phyloP scores from a whole-genome alignment of 2,329 filamentous ascomycete species.

The Fusarium pininemorale region DNA sequence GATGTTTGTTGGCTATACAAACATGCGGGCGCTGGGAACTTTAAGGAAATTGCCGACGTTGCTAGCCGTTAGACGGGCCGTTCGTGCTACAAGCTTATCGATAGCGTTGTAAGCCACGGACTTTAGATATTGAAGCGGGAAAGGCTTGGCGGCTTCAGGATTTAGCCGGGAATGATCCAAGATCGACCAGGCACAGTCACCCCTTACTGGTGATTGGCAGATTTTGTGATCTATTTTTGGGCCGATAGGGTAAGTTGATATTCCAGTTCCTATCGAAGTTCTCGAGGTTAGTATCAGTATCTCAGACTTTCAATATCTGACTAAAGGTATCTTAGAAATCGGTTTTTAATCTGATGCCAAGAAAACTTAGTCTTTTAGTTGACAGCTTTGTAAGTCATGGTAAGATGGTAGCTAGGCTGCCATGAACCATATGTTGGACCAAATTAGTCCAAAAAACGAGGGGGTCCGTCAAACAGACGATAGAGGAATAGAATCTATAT shows the following conservation, averaged over 20 bases:
- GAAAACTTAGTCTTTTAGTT: rapidly evolving
- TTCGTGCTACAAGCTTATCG: background rate
- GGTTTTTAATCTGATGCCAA: rapidly evolving
- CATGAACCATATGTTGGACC: no score
- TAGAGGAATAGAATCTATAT: no score
- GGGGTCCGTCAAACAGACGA: no score
- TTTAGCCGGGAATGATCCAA: background rate
- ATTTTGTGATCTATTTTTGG: rapidly evolving
- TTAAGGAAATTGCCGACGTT: background rate
- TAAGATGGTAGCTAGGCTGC: no score
- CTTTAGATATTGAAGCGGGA: background rate
- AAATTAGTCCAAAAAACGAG: no score
- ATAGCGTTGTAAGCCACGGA: background rate
- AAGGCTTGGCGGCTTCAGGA: background rate
- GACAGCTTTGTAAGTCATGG: rapidly evolving
- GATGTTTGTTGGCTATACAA: background rate
- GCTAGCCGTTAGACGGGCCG: background rate
- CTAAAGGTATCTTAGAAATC: rapidly evolving
- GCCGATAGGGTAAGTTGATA: background rate
- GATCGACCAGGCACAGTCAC: background rate
- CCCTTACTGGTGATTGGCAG: background rate
- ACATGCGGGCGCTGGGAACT: background rate
- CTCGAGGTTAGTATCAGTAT: background rate
- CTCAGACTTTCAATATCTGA: background rate
- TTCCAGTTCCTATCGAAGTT: rapidly evolving